Base-by-base conservation (phyloP, 768 basidiomycete genomes). In the Hemileccinum rubropunctum region DNA sequence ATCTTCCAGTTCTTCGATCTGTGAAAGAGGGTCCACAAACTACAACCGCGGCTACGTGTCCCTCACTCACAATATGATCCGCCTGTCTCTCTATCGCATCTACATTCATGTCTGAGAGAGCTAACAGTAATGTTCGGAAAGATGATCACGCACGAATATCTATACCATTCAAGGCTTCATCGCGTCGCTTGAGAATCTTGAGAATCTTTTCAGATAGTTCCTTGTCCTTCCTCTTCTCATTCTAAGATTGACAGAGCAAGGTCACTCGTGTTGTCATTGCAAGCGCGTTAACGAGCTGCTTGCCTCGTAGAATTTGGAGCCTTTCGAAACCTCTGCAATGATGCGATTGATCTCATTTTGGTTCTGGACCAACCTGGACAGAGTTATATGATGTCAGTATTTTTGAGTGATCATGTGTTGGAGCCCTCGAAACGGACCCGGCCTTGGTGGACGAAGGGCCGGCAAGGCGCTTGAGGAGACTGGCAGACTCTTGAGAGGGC, bases 361-460 rank as follows among this genome's bases (percentile, higher is more conserved):
- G 58, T 91, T 88, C 54, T 80, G 80, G 8, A 86, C 78, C 51
- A 91, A 77, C 46, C 88, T 85, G 54, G 18, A 49, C 18, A 35
- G 48, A 8, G 46, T 52, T 15, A 21, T 6, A 15, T 3, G 15
- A 17, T 7, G n/a, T 69, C 49, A 59, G 55, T 27, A 37, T 32
- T 38, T 51, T 14, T 20, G 42, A 9, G 12, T 23, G 23, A 23
- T 28, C 13, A 9, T 15, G 47, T 33, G 21, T 36, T 45, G 47
- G 26, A 21, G 14, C 35, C 38, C 21, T 39, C 17, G 23, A 6
- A 47, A 71, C 82, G 60, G 63, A 88, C 86, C 92, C 92, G 40
- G 92, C 91, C 76, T 95, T 95, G 39, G 81, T 86, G 4, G 88
- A 87, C 3, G 90, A 93, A 11, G 91, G 90, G 15, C 93, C 93